Conservation (phyloP, 1,284 basidiomycete genomes). For the Apiotrichum laibachii region DNA sequence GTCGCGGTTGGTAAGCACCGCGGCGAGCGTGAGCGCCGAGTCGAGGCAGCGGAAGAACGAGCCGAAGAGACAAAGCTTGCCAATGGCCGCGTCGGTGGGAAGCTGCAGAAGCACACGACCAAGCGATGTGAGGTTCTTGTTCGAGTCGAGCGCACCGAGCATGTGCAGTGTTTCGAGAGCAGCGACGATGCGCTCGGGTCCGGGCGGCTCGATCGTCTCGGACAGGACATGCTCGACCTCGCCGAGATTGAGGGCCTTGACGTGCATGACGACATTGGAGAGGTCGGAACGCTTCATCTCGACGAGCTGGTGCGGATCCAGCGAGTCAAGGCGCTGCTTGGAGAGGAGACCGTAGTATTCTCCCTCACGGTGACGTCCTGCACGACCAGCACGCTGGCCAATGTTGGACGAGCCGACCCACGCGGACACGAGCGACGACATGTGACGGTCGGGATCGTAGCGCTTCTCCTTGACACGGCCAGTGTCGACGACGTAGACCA, state of each 20-base stretch:
- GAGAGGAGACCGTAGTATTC: slow-evolving; percentile 88
- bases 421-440: slow-evolving; percentile 80
- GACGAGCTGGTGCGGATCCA: slow-evolving; percentile 82
- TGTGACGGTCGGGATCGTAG: slow-evolving; percentile 83
- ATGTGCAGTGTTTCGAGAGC: slow-evolving; percentile 79
- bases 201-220: slow-evolving; percentile 87
- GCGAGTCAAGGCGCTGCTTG: slow-evolving; percentile 60
- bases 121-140: slow-evolving; percentile 76
- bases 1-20: slow-evolving; percentile 83
- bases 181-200: slow-evolving; percentile 68
- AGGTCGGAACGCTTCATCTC: slow-evolving; percentile 95
- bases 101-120: slow-evolving; percentile 85
- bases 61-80: slow-evolving; percentile 83
- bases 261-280: slow-evolving; percentile 91
- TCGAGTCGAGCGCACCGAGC: slow-evolving; percentile 79
- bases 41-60: slow-evolving; percentile 93
- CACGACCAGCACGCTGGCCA: slow-evolving; percentile 89
- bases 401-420: slow-evolving; percentile 93
- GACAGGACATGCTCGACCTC: slow-evolving; percentile 83
- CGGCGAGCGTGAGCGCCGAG: slow-evolving; percentile 81
- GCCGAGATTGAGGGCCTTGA: slow-evolving; percentile 93
- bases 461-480: slow-evolving; percentile 86
- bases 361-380: slow-evolving; percentile 85
- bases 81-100: slow-evolving; percentile 86
- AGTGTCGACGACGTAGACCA: slow-evolving; percentile 90